Percentiles rank a stretch among this genome's conserved stretches.
These are phyloP conservation scores for Phyllosticta citrichinensis DNA, from an alignment of 2,329 filamentous ascomycete genomes.

Conservation along the genomic window DNA sequence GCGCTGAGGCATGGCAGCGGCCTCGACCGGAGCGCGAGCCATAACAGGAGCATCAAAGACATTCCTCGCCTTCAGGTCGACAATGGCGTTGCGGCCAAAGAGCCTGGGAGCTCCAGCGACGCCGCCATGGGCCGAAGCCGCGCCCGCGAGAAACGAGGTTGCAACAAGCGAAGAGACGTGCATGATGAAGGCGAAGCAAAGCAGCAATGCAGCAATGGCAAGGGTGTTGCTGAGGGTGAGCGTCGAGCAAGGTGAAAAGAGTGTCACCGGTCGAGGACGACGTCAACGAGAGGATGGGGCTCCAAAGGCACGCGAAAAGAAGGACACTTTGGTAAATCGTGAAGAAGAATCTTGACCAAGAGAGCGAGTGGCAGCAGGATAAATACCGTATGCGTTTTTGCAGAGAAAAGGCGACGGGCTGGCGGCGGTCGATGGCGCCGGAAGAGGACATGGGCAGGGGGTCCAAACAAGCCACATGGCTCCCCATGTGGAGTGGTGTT, in stretches of 20 bases:
- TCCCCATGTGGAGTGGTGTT: background rate
- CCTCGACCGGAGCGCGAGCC: slow-evolving; percentile 13
- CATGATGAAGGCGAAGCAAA: slow-evolving; percentile 15
- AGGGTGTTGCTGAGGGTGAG: background rate
- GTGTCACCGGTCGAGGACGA: background rate
- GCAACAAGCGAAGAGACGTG: slow-evolving; percentile 22
- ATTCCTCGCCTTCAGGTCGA: slow-evolving; percentile 23
- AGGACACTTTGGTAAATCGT: background rate
- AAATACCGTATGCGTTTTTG: background rate
- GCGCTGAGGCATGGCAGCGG: background rate
- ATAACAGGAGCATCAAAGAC: slow-evolving; percentile 20
- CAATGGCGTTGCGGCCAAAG: slow-evolving; percentile 24
- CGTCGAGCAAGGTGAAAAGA: background rate
- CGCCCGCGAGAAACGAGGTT: slow-evolving; percentile 20
- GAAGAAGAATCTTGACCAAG: background rate
- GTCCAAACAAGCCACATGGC: background rate
- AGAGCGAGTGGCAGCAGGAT: background rate
- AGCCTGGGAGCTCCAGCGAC: slow-evolving; percentile 22
- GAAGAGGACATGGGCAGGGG: background rate
- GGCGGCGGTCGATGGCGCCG: background rate
- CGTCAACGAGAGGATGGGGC: background rate
- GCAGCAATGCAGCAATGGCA: background rate
- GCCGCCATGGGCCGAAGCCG: slow-evolving; percentile 21
- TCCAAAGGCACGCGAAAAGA: background rate
- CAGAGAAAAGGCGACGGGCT: background rate